These are phyloP conservation scores for Prunella vulgaris DNA, from an alignment of 257 asterid genomes.

Conservation along the genomic window DNA sequence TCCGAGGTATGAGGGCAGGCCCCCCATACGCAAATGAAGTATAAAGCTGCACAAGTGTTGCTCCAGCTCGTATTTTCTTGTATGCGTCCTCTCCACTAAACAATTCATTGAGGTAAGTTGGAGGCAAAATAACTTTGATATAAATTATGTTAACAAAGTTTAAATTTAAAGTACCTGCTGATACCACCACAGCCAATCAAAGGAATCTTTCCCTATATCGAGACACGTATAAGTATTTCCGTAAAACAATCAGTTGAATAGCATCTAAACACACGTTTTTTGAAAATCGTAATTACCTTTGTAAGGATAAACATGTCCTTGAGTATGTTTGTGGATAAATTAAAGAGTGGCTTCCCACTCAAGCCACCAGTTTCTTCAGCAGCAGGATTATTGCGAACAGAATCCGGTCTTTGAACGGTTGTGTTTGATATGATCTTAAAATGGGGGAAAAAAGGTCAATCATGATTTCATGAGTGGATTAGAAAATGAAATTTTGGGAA, in stretches of 20 bases:
- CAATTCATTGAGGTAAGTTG: slow-evolving; percentile 12
- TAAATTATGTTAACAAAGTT: neutral
- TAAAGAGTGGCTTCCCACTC: slow-evolving; percentile 86
- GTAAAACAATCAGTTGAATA: neutral
- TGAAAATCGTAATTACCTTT: slow-evolving; percentile 50
- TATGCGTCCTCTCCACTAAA: slow-evolving; percentile 94
- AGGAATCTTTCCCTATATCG: slow-evolving; percentile 71
- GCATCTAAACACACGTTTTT: neutral
- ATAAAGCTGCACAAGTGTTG: slow-evolving; percentile 90
- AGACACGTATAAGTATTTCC: neutral
- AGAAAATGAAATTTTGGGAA: neutral
- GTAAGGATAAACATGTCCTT: slow-evolving; percentile 87
- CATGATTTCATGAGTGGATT: neutral
- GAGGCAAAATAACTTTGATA: neutral
- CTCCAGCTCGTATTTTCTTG: slow-evolving; percentile 92
- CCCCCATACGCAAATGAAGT: slow-evolving; percentile 97
- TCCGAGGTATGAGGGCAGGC: slow-evolving; percentile 87
- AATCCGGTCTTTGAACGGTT: slow-evolving; percentile 78
- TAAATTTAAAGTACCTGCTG: slow-evolving; percentile 58
- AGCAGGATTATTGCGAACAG: slow-evolving; percentile 51
- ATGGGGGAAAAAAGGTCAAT: slow-evolving; percentile 5
- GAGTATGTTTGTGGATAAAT: slow-evolving; percentile 64
- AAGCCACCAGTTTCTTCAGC: slow-evolving; percentile 88
- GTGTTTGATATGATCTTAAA: slow-evolving; percentile 88
- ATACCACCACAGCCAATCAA: slow-evolving; percentile 91